These are phyloP conservation scores for Rhizomucor pusillus DNA, from an alignment of 371 early-diverging fungal genomes.

Conservation along the genomic window DNA sequence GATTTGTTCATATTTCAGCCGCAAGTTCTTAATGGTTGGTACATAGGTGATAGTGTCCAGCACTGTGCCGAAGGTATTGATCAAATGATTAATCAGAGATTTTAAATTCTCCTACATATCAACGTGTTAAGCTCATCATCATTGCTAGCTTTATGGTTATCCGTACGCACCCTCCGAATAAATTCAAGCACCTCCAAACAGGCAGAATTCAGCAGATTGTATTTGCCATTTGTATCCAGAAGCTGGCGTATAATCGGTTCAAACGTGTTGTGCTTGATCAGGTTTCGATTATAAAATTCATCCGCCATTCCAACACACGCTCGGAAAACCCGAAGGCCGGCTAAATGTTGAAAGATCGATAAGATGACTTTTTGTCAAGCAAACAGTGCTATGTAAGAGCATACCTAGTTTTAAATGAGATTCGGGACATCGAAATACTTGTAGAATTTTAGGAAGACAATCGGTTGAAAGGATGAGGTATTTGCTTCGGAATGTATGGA, in stretches of 20 bases:
- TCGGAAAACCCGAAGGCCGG: conserved; percentile 78
- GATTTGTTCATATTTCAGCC: conserved; percentile 62
- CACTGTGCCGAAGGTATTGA: conserved; percentile 58
- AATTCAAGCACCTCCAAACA: conserved; percentile 84
- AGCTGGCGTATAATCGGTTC: conserved; percentile 67
- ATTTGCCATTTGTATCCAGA: conserved; percentile 59
- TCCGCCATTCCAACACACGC: conserved; percentile 72
- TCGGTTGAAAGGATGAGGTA: conserved; percentile 66
- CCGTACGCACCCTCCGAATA: conserved; percentile 58
- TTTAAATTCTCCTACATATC: conserved; percentile 63
- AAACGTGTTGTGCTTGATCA: conserved; percentile 66
- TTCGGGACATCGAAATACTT: conserved; percentile 68
- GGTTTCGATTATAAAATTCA: conserved; percentile 72
- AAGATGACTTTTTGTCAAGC: no score
- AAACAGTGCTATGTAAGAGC: no score
- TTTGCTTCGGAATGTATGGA: conserved; percentile 78
- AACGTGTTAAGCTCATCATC: not conserved
- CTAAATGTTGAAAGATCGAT: no score
- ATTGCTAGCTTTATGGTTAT: not conserved
- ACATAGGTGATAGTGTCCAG: conserved; percentile 64
- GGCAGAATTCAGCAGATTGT: conserved; percentile 86
- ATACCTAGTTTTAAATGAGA: conserved; percentile 71
- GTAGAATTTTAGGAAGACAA: conserved; percentile 54
- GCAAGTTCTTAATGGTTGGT: conserved; percentile 54
- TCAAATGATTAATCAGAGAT: conserved; percentile 68